phyloP scores from a whole-genome alignment of 768 basidiomycete genomes.

The Tulasnella calospora region DNA sequence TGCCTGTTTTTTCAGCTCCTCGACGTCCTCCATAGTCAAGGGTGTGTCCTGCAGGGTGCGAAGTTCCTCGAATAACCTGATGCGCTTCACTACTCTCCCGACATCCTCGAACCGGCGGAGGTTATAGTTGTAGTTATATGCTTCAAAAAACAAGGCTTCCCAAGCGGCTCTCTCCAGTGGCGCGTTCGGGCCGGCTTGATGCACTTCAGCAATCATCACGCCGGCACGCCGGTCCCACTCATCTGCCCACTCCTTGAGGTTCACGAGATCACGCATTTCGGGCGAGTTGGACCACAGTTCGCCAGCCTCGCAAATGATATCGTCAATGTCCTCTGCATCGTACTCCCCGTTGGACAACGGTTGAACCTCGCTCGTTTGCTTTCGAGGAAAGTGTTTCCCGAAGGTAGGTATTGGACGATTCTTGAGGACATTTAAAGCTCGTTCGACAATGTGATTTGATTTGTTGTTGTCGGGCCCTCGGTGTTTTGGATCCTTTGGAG shows the following conservation, averaged over 20 bases:
- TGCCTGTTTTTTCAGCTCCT: slow-evolving; percentile 64
- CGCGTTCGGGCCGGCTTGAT: slow-evolving; percentile 45
- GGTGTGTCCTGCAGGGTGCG: slow-evolving; percentile 64
- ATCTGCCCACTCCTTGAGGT: slow-evolving; percentile 29
- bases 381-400: slow-evolving; percentile 27
- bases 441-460: slow-evolving; percentile 53
- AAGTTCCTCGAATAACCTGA: slow-evolving; percentile 70
- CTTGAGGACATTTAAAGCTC: neutral
- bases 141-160: slow-evolving; percentile 62
- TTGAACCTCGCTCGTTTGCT: neutral
- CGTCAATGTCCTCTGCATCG: slow-evolving; percentile 63
- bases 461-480: slow-evolving; percentile 70
- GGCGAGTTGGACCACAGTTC: slow-evolving; percentile 76
- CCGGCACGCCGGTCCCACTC: slow-evolving; percentile 32
- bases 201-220: neutral
- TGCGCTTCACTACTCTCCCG: slow-evolving; percentile 74
- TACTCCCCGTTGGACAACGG: slow-evolving; percentile 57
- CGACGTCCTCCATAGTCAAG: slow-evolving; percentile 71
- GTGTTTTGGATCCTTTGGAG: slow-evolving; percentile 66
- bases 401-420: slow-evolving; percentile 26
- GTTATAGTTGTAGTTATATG: slow-evolving; percentile 73
- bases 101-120: slow-evolving; percentile 74
- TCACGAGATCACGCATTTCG: slow-evolving; percentile 43
- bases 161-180: slow-evolving; percentile 58
- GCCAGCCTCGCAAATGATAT: slow-evolving; percentile 66